These are phyloP conservation scores for Penicillium expansum DNA, from an alignment of 2,329 filamentous ascomycete genomes.

Conservation along the genomic window DNA sequence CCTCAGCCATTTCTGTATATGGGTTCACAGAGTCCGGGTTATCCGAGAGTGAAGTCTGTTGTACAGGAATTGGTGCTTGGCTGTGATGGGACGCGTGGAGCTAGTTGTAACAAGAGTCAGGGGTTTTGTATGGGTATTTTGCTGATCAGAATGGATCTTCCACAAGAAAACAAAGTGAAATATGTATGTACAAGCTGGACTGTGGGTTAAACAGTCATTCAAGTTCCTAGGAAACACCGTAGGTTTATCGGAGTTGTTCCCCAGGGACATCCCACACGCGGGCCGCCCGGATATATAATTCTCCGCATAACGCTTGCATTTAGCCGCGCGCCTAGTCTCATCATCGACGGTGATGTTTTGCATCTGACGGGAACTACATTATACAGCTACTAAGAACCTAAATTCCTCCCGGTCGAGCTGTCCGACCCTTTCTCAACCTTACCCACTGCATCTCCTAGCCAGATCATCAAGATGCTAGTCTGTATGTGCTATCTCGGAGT, in stretches of 20 bases:
- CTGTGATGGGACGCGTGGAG: not conserved
- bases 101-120: not conserved
- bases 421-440: not conserved
- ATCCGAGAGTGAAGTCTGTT: not conserved
- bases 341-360: slow-evolving; percentile 5
- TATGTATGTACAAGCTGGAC: slow-evolving; percentile 21
- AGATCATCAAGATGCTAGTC: slow-evolving; percentile 17
- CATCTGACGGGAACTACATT: not conserved
- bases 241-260: slow-evolving; percentile 11
- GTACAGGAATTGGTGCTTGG: not conserved
- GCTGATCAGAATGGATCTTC: not conserved
- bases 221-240: slow-evolving; percentile 5
- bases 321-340: slow-evolving; percentile 25
- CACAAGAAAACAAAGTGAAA: not conserved
- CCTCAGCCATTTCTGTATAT: slow-evolving; percentile 40
- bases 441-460: not conserved
- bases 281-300: slow-evolving; percentile 12
- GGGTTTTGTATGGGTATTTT: not conserved
- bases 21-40: not conserved
- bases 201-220: slow-evolving; percentile 1
- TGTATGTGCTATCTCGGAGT: slow-evolving; percentile 17
- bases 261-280: slow-evolving; percentile 21
- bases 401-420: not conserved
- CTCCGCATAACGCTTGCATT: slow-evolving; percentile 11
- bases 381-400: not conserved